These are phyloP conservation scores for Tribonema minus DNA, from an alignment of 108 stramenopile genomes.

Conservation along the genomic window DNA sequence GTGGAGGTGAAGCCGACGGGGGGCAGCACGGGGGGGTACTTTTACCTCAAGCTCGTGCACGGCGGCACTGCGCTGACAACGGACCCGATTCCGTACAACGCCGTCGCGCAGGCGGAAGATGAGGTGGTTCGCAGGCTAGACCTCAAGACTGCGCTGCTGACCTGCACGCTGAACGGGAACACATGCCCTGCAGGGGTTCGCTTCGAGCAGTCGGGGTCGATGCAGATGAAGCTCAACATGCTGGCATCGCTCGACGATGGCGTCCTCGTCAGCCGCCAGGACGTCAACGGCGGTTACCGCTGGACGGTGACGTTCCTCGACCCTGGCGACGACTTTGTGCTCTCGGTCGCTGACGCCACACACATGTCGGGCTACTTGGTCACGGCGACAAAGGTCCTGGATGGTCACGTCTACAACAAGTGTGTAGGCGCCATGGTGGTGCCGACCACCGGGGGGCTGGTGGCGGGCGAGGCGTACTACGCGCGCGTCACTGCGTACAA, in stretches of 20 bases:
- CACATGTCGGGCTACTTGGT: background rate
- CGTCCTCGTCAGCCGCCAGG: constrained; percentile 68
- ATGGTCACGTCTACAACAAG: constrained; percentile 1
- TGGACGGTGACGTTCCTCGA: constrained; percentile 79
- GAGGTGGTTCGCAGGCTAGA: too few relatives aligned
- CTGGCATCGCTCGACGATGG: constrained; percentile 35
- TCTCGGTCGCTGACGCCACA: constrained; percentile 45
- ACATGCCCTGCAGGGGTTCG: constrained; percentile 2
- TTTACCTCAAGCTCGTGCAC: constrained; percentile 56
- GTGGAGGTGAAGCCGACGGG: constrained; percentile 44
- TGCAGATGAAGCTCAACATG: constrained; percentile 67
- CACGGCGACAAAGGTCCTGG: constrained; percentile 8
- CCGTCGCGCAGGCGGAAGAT: constrained; percentile 63
- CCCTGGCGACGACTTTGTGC: constrained; percentile 61
- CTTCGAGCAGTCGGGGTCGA: constrained; percentile 58
- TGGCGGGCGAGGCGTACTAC: constrained; percentile 68
- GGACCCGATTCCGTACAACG: constrained; percentile 70
- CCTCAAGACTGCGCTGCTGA: constrained; percentile 11
- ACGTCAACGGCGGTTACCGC: constrained; percentile 50
- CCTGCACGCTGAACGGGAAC: constrained; percentile 34
- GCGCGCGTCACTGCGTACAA: constrained; percentile 74
- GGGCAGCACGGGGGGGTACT: constrained; percentile 58
- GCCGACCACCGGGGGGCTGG: constrained; percentile 58
- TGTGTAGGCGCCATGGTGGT: constrained; percentile 52
- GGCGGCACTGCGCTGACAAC: constrained; percentile 54